Base-by-base conservation (phyloP, 768 basidiomycete genomes). In the Holtermanniella nyarrowii region DNA sequence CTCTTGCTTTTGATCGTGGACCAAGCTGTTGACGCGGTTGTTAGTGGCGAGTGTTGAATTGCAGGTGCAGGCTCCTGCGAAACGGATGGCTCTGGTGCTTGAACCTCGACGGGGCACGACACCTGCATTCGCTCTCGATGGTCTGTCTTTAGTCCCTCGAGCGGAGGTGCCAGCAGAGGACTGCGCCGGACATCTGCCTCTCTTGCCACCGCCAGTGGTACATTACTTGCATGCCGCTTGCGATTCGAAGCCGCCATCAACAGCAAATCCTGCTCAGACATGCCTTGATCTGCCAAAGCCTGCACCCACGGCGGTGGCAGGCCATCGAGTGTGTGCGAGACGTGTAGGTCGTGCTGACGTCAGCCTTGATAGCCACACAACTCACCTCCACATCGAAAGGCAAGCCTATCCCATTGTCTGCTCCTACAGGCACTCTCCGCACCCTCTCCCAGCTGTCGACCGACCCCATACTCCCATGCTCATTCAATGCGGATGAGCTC, bases 271-370 rank as follows among this genome's bases (percentile, higher is more conserved):
- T 50, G 46, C 14, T 66, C 60, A 0, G 60, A 55, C 40, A 66
- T 39, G 7, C 65, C 65, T 44, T 63, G 58, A 13, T 47, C 50
- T n/a, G 47, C 50, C 21, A 66, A 55, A 4, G 52, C 31, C 11
- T 44, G 26, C 5, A 62, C 18, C 65, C 65, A 66, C 41, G 48
- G 46, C 12, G 56, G 44, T 7, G 65, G 62, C 1, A 66, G 53
- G 26, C 53, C 56, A 3, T 51, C 54, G 12, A 66, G 46, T 27
- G 59, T 58, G 1, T 57, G 58, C 10, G 58, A 56, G 5, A 66
- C 57, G 43, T 66, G 65, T 2, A 66, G 49, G 21, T 63, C 65
- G 43, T 66, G 65, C 65, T 66, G 56, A 27, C 31, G 44, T 52
- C 44, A 55, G 45, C 26, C 10, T 20, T n/a, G 31, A 16, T 11